Conservation (phyloP, 2,329 filamentous ascomycete species). For the Exophiala bonariae region DNA sequence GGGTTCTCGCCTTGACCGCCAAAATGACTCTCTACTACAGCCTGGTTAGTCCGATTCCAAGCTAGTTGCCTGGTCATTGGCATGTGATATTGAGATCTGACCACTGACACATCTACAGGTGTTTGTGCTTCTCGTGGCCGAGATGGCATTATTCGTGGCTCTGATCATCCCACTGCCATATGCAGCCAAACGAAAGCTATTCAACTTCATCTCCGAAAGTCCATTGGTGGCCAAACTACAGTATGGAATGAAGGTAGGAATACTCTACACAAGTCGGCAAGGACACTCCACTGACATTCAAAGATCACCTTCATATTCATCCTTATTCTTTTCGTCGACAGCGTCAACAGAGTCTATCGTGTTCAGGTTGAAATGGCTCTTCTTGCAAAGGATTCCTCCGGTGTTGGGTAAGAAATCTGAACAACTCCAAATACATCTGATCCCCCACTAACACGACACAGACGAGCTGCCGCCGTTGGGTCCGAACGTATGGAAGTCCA, state of each 20-base stretch:
- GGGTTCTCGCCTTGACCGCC: slow-evolving; percentile 28
- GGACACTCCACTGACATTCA: slow-evolving; percentile 17
- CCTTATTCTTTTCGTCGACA: slow-evolving; percentile 95
- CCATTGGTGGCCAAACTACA: slow-evolving; percentile 85
- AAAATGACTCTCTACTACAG: slow-evolving; percentile 71
- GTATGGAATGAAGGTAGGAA: slow-evolving; percentile 82
- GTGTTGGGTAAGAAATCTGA: slow-evolving; percentile 49
- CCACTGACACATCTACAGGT: slow-evolving; percentile 37
- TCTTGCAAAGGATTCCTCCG: slow-evolving; percentile 62
- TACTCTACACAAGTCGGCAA: not conserved
- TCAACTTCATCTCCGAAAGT: slow-evolving; percentile 94
- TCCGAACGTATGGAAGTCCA: slow-evolving; percentile 97
- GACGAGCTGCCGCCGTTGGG: slow-evolving; percentile 71
- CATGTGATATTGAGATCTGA: slow-evolving; percentile 28
- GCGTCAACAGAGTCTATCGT: slow-evolving; percentile 92
- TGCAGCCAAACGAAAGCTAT: slow-evolving; percentile 78
- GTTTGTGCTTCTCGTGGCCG: slow-evolving; percentile 49
- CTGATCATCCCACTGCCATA: slow-evolving; percentile 81
- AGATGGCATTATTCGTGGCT: slow-evolving; percentile 51
- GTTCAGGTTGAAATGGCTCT: slow-evolving; percentile 85
- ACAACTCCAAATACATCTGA: not conserved
- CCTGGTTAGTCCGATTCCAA: slow-evolving; percentile 11
- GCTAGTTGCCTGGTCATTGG: slow-evolving; percentile 33
- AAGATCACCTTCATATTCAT: slow-evolving; percentile 98
- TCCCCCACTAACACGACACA: slow-evolving; percentile 17